Evolutionary conservation across 306 rosid species (phyloP).

Genomic region (Geum urbanum): DNA sequence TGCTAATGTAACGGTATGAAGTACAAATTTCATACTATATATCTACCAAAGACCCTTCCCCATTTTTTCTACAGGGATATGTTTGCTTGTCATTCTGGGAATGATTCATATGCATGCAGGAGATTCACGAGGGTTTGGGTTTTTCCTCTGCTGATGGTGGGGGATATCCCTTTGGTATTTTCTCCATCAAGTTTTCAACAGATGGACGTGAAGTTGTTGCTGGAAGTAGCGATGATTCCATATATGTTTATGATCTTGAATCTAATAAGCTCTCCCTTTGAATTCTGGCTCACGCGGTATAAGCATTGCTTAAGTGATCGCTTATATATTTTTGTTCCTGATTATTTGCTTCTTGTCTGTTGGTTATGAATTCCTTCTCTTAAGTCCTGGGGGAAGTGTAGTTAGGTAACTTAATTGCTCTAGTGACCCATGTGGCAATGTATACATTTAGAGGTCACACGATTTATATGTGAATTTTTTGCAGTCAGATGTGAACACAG

Average conservation of each 20-base stretch:
- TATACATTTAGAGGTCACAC: neutral
- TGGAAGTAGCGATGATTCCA: conserved; percentile 76
- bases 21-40: conserved; percentile 1
- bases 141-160: conserved; percentile 49
- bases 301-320: conserved; percentile 3
- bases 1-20: conserved; percentile 74
- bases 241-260: conserved; percentile 83
- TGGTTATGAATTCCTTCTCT: neutral
- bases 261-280: conserved; percentile 72
- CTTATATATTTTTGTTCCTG: neutral
- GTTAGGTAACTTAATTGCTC: neutral
- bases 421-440: conserved; percentile 3
- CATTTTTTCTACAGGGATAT: neutral
- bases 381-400: neutral
- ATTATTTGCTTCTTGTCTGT: neutral
- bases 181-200: conserved; percentile 80
- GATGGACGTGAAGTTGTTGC: conserved; percentile 91
- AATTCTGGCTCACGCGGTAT: conserved; percentile 73
- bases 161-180: conserved; percentile 61
- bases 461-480: conserved; percentile 29
- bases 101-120: conserved; percentile 49
- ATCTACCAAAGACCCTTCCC: neutral
- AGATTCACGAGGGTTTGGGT: conserved; percentile 68
- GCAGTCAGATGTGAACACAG: conserved; percentile 93
- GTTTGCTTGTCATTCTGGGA: conserved; percentile 16